Conservation (phyloP, 148 eudicot genomes). For the Agrostemma githago region DNA sequence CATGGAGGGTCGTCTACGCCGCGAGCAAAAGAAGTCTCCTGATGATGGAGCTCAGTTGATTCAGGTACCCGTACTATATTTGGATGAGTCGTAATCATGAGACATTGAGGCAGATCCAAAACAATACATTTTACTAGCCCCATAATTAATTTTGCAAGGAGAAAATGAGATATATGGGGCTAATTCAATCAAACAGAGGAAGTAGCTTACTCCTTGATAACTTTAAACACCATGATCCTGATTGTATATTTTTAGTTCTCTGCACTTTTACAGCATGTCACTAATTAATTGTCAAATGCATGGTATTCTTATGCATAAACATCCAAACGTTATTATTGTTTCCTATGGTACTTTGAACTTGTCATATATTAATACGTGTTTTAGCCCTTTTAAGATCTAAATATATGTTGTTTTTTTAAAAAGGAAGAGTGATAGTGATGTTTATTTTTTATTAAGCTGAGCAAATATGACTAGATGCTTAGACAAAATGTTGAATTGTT, state of each 20-base stretch:
- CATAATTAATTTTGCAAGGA: too few relatives aligned
- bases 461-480: not conserved
- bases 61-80: constrained; percentile 47
- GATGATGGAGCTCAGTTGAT: constrained; percentile 90
- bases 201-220: constrained; percentile 1
- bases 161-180: too few relatives aligned
- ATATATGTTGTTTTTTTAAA: not conserved
- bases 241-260: not conserved
- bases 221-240: constrained; percentile 1
- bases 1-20: constrained; percentile 88
- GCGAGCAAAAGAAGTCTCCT: constrained; percentile 90
- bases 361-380: not conserved
- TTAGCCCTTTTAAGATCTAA: constrained; percentile 1
- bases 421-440: not conserved
- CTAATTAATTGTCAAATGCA: not conserved
- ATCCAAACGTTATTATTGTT: not conserved
- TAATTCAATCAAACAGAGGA: too few relatives aligned
- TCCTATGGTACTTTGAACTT: not conserved
- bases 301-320: not conserved
- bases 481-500: not conserved
- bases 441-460: not conserved
- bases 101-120: not conserved
- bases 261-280: not conserved
- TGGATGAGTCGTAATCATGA: not conserved
- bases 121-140: too few relatives aligned